Evolutionary conservation across 2,329 filamentous ascomycete species (phyloP), one percentile per base, ranked within the genome.

Genomic region (Aspergillus chevalieri): DNA sequence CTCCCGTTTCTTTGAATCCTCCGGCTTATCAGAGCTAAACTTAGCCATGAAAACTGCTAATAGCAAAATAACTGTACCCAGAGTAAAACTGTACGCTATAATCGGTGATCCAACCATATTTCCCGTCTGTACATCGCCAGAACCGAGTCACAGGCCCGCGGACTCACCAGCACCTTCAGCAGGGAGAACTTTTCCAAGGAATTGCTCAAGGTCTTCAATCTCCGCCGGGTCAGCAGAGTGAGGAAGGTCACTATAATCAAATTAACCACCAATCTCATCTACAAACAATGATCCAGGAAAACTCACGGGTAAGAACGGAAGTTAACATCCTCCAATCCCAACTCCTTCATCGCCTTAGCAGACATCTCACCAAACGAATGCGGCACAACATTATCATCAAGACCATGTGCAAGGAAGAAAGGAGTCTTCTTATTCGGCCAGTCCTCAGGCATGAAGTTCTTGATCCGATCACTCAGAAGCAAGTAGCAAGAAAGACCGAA

Each of bases 391-490:
- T 78, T 78, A 67, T 98, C 92, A 1, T 72, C 72, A 53, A 84
- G 80, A n/a, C 93, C 93, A 61, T 97, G 93, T 10, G 81, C 89
- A 84, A 96, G 86, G 70, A 93, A 88, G 54, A 97, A 83, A 1
- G 87, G 87, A 1, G 89, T 95, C 38, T 86, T 76, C 68, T 84
- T 82, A 68, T 89, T 90, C 48, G 78, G 74, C 57, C 73, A 79
- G 22, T 71, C 67, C 39, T 78, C 74, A 2, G 79, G 75, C 14
- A 81, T 67, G 55, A 81, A 74, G 7, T 77, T 77, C 63, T 79
- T 76, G 57, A 89, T 68, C 64, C 84, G 86, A 54, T 79, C 74
- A 55, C 81, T 77, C 43, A 96, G 75, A 17, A 89, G 77, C 58
- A 96, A 72, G 70, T 94, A 97, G 60, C 83, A 86, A 10, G 87